Conservation (phyloP, 2,329 filamentous ascomycete genomes). For the Cladosporium sp. region DNA sequence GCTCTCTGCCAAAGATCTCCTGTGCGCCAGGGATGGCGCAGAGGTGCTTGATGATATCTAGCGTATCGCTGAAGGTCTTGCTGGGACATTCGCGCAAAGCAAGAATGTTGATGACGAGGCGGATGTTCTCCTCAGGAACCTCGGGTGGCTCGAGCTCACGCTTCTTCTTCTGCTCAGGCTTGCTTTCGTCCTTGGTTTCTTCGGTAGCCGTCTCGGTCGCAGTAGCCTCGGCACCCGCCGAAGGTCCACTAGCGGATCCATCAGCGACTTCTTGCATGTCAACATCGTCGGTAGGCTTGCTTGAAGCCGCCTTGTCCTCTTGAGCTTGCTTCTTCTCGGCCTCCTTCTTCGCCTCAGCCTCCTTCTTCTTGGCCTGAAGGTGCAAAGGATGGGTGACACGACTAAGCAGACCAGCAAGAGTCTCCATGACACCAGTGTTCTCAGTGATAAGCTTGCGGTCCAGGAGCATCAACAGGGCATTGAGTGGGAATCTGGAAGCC, state of each 20-base stretch:
- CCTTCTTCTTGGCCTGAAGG: constrained; percentile 78
- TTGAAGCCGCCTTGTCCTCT: constrained; percentile 7
- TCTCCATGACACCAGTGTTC: constrained; percentile 95
- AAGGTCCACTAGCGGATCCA: constrained; percentile 23
- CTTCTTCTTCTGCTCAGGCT: constrained; percentile 52
- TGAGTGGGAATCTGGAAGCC: constrained; percentile 85
- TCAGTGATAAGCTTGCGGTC: constrained; percentile 96
- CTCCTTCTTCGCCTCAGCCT: constrained; percentile 54
- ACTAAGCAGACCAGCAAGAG: constrained; percentile 82
- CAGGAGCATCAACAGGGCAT: constrained; percentile 81
- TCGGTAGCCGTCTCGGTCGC: constrained; percentile 30
- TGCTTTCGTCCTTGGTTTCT: constrained; percentile 43
- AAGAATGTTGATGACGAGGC: constrained; percentile 93
- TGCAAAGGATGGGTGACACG: constrained; percentile 86
- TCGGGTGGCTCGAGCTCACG: constrained; percentile 74
- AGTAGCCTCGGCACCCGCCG: constrained; percentile 27
- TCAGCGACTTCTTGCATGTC: constrained; percentile 30
- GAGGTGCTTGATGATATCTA: constrained; percentile 98
- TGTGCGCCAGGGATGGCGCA: constrained; percentile 90
- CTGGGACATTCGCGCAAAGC: constrained; percentile 94
- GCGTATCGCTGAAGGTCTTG: constrained; percentile 96
- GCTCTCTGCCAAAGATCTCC: constrained; percentile 86
- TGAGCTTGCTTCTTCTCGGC: constrained; percentile 29
- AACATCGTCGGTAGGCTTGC: constrained; percentile 24
- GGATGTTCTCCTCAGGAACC: constrained; percentile 85